phyloP scores from a whole-genome alignment of 2,329 filamentous ascomycete genomes.

The Neofusicoccum umdonicola region DNA sequence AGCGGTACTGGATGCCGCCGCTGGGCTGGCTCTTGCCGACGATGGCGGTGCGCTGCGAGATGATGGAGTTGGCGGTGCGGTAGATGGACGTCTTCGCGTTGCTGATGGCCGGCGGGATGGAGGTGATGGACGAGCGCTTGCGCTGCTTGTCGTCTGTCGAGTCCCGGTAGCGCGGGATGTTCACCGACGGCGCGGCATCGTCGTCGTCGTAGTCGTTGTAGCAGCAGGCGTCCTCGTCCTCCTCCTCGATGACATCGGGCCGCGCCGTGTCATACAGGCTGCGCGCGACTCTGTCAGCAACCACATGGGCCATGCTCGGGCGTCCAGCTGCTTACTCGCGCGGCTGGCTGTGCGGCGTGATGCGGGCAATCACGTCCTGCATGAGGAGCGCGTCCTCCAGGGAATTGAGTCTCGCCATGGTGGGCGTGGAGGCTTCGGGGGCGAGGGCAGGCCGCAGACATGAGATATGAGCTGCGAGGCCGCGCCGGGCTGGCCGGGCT shows the following conservation, averaged over 20 bases:
- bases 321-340: neutral
- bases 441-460: neutral
- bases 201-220: constrained; percentile 1
- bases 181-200: constrained; percentile 11
- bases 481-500: neutral
- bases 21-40: neutral
- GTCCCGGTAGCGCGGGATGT: constrained; percentile 5
- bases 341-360: neutral
- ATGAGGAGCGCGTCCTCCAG: neutral
- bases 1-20: neutral
- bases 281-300: neutral
- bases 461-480: too few species aligned
- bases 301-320: neutral
- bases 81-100: constrained; percentile 6
- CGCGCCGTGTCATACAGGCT: neutral
- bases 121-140: constrained; percentile 1
- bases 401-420: neutral
- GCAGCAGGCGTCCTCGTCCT: neutral
- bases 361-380: neutral
- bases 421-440: neutral
- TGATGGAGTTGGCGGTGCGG: constrained; percentile 7
- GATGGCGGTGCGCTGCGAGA: constrained; percentile 2
- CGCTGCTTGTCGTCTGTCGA: neutral
- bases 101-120: neutral
- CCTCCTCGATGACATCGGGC: constrained; percentile 10